Conservation (phyloP, 805 yeast species). For the Yamadazyma scolyti region DNA sequence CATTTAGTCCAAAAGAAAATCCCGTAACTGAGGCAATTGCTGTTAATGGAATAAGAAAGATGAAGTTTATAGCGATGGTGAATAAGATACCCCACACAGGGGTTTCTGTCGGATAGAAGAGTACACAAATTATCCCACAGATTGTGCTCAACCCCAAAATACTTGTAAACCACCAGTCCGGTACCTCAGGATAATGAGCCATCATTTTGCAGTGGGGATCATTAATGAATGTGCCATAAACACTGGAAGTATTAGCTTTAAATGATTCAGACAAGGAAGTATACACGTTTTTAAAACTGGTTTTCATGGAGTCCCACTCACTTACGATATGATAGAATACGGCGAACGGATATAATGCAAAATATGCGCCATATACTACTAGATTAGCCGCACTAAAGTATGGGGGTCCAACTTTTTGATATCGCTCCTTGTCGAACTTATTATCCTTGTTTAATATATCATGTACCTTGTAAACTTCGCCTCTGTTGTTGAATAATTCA, state of each 20-base stretch:
- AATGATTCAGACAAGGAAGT: conserved; percentile 20
- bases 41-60: conserved; percentile 59
- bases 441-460: conserved; percentile 42
- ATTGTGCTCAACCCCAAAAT: conserved; percentile 45
- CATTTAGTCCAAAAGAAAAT: conserved; percentile 55
- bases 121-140: conserved; percentile 41
- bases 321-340: conserved; percentile 45
- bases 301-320: conserved; percentile 42
- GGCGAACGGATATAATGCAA: conserved; percentile 54
- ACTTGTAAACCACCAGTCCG: conserved; percentile 64
- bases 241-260: conserved; percentile 10
- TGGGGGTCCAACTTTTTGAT: conserved; percentile 60
- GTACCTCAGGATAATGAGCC: conserved; percentile 62
- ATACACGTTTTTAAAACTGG: conserved; percentile 33
- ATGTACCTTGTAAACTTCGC: conserved; percentile 43
- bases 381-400: conserved; percentile 61
- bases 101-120: conserved; percentile 48
- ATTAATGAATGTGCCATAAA: conserved; percentile 23
- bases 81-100: conserved; percentile 64
- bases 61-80: conserved; percentile 50
- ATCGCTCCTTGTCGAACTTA: conserved; percentile 43
- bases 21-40: conserved; percentile 63
- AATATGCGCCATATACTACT: conserved; percentile 55
- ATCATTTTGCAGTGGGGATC: conserved; percentile 61
- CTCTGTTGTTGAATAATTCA: conserved; percentile 49